phyloP scores from a whole-genome alignment of 371 early-diverging fungal species.

The Mucor mucedo region DNA sequence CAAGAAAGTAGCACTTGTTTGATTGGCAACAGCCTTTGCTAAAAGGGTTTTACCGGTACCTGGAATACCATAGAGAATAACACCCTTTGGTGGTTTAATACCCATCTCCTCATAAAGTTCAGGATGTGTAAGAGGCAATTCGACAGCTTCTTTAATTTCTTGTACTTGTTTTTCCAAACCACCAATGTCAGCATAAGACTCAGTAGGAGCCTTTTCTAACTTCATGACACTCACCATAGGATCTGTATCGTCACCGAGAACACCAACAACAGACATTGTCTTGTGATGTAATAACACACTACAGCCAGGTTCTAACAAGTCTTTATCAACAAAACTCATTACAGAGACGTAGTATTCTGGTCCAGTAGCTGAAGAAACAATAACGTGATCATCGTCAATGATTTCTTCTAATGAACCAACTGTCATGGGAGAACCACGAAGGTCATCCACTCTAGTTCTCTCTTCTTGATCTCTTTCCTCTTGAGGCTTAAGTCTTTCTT shows the following conservation, averaged over 20 bases:
- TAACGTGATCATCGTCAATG: conserved; percentile 99
- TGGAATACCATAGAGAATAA: conserved; percentile 99
- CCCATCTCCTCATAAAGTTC: conserved; percentile 99
- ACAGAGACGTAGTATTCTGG: conserved; percentile 99
- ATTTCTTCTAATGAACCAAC: conserved; percentile 99
- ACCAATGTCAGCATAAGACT: conserved; percentile 99
- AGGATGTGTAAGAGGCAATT: conserved; percentile 99
- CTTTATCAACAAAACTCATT: conserved; percentile 99
- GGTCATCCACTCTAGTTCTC: conserved; percentile 95
- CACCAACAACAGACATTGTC: conserved; percentile 95
- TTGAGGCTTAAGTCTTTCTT: conserved; percentile 95
- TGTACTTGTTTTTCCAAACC: conserved; percentile 99
- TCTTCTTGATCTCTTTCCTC: conserved; percentile 95
- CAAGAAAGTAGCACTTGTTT: conserved; percentile 99
- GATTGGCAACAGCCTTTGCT: conserved; percentile 99
- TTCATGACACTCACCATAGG: conserved; percentile 99
- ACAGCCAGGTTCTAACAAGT: conserved; percentile 98
- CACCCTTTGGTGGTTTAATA: conserved; percentile 99
- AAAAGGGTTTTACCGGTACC: conserved; percentile 99
- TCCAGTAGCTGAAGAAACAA: conserved; percentile 95
- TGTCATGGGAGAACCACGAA: conserved; percentile 99
- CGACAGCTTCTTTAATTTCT: conserved; percentile 99
- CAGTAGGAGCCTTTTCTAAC: conserved; percentile 99
- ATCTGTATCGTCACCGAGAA: conserved; percentile 96
- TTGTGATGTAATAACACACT: conserved; percentile 98